These are phyloP conservation scores for Macrophomina pseudophaseolina DNA, from an alignment of 2,329 filamentous ascomycete species.

Conservation along the genomic window DNA sequence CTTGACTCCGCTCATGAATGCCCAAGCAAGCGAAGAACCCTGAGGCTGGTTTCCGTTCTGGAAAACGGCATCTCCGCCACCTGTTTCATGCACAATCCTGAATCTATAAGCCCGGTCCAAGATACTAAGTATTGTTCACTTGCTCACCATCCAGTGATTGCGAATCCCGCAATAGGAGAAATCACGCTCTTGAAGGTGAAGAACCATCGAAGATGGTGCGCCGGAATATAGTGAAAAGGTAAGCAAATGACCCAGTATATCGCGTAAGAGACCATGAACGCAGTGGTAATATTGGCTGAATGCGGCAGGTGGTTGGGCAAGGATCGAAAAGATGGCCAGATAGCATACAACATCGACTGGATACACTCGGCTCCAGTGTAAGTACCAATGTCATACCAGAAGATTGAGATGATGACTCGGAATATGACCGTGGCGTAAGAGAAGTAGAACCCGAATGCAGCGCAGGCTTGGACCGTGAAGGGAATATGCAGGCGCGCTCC, in stretches of 20 bases:
- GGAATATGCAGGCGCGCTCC: conserved; percentile 16
- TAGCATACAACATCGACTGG: conserved; percentile 34
- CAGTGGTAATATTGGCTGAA: conserved; percentile 32
- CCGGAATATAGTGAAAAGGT: conserved; percentile 33
- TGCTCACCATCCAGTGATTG: conserved; percentile 19
- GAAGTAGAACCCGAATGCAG: conserved; percentile 14
- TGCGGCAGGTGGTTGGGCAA: conserved; percentile 29
- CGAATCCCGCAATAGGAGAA: conserved; percentile 32
- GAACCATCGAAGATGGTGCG: conserved; percentile 31
- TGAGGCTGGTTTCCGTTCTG: conserved; percentile 31
- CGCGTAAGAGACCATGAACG: conserved; percentile 29
- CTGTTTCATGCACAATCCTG: conserved; percentile 27
- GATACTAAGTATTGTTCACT: neutral
- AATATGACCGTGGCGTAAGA: conserved; percentile 34
- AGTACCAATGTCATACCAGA: conserved; percentile 42
- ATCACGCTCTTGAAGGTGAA: conserved; percentile 32
- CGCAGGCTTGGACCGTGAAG: conserved; percentile 10
- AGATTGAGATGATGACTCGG: conserved; percentile 41
- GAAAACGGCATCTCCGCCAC: conserved; percentile 32
- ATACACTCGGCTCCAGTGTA: conserved; percentile 38
- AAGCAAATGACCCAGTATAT: conserved; percentile 32
- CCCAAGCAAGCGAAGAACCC: conserved; percentile 35
- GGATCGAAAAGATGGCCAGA: conserved; percentile 31
- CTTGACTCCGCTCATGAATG: conserved; percentile 39
- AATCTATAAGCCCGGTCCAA: neutral